A percentile compares a stretch with the other conserved stretches of the same genome.
phyloP scores from a whole-genome alignment of 805 yeast species.

The Vanderwaltozyma verrucispora region DNA sequence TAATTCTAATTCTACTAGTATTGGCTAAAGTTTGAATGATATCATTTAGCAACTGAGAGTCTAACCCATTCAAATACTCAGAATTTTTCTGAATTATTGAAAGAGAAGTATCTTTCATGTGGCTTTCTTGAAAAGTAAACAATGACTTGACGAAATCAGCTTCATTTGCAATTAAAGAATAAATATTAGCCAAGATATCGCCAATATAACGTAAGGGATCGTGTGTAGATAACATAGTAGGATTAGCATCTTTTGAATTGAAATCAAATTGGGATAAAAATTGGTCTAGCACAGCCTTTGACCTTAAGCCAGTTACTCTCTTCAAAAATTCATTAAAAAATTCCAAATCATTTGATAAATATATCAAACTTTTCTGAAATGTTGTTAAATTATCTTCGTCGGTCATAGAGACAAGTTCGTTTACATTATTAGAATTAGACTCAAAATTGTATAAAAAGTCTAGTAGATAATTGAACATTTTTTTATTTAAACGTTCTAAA shows the following conservation, averaged over 20 bases:
- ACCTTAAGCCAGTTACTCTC: conserved; percentile 59
- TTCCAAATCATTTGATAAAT: conserved; percentile 34
- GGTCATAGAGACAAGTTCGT: conserved; percentile 8
- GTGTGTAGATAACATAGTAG: conserved; percentile 56
- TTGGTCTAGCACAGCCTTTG: conserved; percentile 53
- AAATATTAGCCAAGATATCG: conserved; percentile 80
- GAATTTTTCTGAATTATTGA: conserved; percentile 14
- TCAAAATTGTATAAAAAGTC: conserved; percentile 26
- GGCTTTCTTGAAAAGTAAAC: conserved; percentile 34
- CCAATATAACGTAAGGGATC: conserved; percentile 80
- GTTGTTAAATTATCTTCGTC: conserved; percentile 10
- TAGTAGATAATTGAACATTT: conserved; percentile 37
- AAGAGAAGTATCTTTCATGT: conserved; percentile 9
- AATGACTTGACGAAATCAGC: conserved; percentile 60
- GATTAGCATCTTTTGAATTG: conserved; percentile 27
- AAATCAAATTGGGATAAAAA: conserved; percentile 47
- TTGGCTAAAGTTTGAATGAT: conserved; percentile 27
- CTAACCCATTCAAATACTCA: conserved; percentile 20
- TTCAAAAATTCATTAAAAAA: conserved; percentile 50
- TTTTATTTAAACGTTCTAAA: conserved; percentile 43
- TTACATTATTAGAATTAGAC: conserved; percentile 10
- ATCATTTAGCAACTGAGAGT: conserved; percentile 22
- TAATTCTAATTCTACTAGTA: conserved; percentile 56
- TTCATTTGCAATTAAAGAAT: conserved; percentile 79
- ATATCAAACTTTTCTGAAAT: conserved; percentile 28